Evolutionary conservation across 805 yeast species (phyloP).

Genomic region (Saccharomyces paradoxus): DNA sequence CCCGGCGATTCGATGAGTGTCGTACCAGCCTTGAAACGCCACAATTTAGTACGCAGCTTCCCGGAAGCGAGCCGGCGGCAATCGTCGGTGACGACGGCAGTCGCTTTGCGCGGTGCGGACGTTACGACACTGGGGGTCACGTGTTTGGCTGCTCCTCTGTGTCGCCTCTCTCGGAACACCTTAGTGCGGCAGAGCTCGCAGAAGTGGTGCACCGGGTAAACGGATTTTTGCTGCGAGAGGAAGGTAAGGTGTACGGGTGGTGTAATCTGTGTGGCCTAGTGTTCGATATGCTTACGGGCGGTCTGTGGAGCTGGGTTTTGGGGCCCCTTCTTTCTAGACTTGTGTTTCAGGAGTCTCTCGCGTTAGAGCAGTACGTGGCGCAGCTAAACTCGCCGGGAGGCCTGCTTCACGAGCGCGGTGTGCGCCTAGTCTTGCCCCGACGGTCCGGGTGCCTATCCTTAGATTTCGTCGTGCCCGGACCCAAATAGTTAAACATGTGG

Average conservation of each 20-base stretch:
- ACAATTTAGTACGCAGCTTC: slow-evolving; percentile 44
- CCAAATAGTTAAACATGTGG: neutral
- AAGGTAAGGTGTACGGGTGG: slow-evolving; percentile 33
- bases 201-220: slow-evolving; percentile 42
- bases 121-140: slow-evolving; percentile 32
- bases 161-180: slow-evolving; percentile 39
- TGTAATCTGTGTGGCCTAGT: slow-evolving; percentile 35
- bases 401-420: slow-evolving; percentile 16
- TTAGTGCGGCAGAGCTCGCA: slow-evolving; percentile 34
- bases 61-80: slow-evolving; percentile 63
- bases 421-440: slow-evolving; percentile 43
- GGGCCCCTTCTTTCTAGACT: slow-evolving; percentile 18
- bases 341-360: slow-evolving; percentile 18
- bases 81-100: slow-evolving; percentile 18
- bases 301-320: slow-evolving; percentile 35
- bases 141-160: slow-evolving; percentile 46
- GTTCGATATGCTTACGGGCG: slow-evolving; percentile 34
- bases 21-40: slow-evolving; percentile 33
- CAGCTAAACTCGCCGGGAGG: slow-evolving; percentile 24
- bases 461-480: slow-evolving; percentile 15
- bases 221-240: slow-evolving; percentile 19
- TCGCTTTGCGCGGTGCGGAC: slow-evolving; percentile 34
- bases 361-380: slow-evolving; percentile 38
- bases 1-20: slow-evolving; percentile 40
- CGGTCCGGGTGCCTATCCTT: slow-evolving; percentile 45